Evolutionary conservation across 202 grass and related monocot species (phyloP), one percentile per base, ranked within the genome.

Genomic region (Carex sylvatica): DNA sequence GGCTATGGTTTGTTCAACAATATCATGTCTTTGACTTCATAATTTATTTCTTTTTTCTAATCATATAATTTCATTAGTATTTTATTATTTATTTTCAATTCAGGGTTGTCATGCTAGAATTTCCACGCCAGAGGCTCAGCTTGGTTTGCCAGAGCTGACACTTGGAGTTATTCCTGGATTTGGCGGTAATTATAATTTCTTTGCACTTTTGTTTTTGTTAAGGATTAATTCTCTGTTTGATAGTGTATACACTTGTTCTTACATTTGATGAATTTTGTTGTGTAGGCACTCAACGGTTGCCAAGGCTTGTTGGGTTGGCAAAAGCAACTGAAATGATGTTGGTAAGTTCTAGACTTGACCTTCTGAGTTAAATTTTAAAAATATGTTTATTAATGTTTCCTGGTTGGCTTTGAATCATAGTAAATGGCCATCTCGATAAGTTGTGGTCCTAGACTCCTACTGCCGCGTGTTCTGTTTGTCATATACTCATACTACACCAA

Each of bases 311-410:
- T 73, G 93, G 97, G n/a, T 86, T 99, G 79, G 82, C 89, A 3
- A 99, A 99, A 85, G 97, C 97, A 69, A 86, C 91, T 80, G 91
- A 99, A 90, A 99, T 99, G 91, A 96, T 96, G 91, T 73, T 99
- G 89, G 93, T 99, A 80, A 87, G 95, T 90, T 26, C 84, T 83
- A 69, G 78, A 58, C 88, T n/a, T 80, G 52, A 71, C 61, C 47
- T 80, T 40, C 78, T 35, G 6, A 40, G 20, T 64, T 60, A 20
- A 59, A 38, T 78, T 56, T 76, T 0, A 20, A 60, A 78, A 60
- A 33, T 13, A 78, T 76, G 72, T 18, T 78, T 38, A 82, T 82
- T 40, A 38, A 38, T 66, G 60, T 53, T 76, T 15, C 47, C 15
- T 56, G 14, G 47, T 18, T 58, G 28, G 16, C 53, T 60, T 60